Base-by-base conservation (phyloP, 306 rosid genomes). In the Rosa rugosa region DNA sequence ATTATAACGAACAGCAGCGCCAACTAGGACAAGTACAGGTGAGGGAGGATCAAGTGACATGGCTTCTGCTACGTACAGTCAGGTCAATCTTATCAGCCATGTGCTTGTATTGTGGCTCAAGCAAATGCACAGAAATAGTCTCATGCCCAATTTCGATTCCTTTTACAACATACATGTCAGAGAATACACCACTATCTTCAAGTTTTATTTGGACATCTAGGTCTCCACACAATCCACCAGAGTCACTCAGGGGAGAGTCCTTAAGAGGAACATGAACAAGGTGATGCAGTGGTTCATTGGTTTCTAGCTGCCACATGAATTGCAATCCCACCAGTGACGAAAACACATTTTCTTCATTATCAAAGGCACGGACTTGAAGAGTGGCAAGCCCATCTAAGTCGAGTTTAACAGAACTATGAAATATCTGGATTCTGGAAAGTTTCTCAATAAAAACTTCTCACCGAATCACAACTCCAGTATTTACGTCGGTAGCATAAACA, bases 31-130 rank as follows among this genome's bases (percentile, higher is more conserved):
- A 84, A 83, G 83, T 86, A 94, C 92, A 56, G 99, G 99, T 22
- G 99, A 94, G 67, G 93, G 97, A 73, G 99, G 99, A 73, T 89
- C 87, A 53, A 92, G 90, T 4, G 95, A 92, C 90, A 92, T 94
- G 67, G 99, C 99, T 89, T 94, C 99, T 53, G 99, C 99, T 45
- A 94, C n/a, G n/a, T n/a, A n/a, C 99, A 71, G 99, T 94, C 63
- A 94, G 86, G 84, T 85, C 82, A 74, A 92, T 92, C 85, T 90
- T 86, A 71, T 94, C 99, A 34, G 87, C 73, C 92, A 92, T 75
- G 76, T 85, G 86, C 85, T 80, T 79, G 10, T 82, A 72, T 40
- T 82, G 87, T 18, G 95, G 95, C 85, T 94, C 99, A 8, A 94
- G 89, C 93, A 92, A 80, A 74, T 83, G 84, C 81, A 91, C 97